Evolutionary conservation across 2,329 filamentous ascomycete genomes (phyloP).

Genomic region (Alternaria sp.): DNA sequence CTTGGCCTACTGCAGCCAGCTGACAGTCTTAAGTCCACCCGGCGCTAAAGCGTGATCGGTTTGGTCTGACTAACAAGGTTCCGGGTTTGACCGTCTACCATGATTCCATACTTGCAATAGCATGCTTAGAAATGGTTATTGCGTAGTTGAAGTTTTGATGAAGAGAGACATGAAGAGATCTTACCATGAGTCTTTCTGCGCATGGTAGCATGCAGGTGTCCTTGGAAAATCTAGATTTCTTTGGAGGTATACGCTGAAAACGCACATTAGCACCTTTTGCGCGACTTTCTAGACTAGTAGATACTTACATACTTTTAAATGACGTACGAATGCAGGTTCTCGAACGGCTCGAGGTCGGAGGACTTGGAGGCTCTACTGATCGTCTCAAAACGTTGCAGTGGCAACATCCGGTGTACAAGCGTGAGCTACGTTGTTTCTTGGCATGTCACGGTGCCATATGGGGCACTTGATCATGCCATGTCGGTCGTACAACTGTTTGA

Average conservation of each 20-base stretch:
- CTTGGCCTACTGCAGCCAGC: slow-evolving; percentile 3
- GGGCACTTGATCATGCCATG: neutral
- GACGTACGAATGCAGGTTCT: neutral
- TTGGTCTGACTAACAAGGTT: neutral
- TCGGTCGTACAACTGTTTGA: neutral
- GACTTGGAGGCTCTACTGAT: neutral
- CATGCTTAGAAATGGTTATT: neutral
- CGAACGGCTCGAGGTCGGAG: neutral
- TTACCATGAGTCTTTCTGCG: neutral
- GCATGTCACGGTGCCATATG: neutral
- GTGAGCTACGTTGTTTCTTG: neutral
- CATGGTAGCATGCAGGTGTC: neutral
- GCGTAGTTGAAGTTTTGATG: neutral
- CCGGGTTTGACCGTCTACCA: neutral
- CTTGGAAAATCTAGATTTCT: neutral
- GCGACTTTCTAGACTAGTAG: neutral
- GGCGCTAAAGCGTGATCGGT: neutral
- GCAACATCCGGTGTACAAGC: neutral
- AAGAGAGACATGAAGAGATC: neutral
- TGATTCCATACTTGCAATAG: neutral
- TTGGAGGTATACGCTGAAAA: neutral
- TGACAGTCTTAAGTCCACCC: slow-evolving; percentile 4
- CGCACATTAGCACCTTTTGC: neutral
- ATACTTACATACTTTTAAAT: neutral
- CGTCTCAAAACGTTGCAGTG: neutral